Evolutionary conservation across 2,329 filamentous ascomycete species (phyloP), one percentile per base, ranked within the genome.

Genomic region (Paecilomyces niveus): DNA sequence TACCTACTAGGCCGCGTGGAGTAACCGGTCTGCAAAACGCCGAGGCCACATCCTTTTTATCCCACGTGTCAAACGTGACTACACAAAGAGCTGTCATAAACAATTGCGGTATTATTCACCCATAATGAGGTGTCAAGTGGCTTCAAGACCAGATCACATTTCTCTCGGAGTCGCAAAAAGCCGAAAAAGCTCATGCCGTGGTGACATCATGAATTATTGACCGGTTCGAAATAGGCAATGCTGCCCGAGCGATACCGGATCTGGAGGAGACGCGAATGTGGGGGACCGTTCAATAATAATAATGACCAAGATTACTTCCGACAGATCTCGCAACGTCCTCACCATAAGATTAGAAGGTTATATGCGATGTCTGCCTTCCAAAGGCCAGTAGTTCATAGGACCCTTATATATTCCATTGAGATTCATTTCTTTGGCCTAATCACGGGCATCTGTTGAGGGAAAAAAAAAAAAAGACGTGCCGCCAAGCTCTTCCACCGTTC

Each of bases 31-130:
- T 29, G 26, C 26, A 29, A 7, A 29, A 29, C 26, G 73, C 74
- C 4, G 70, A 72, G 13, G 66, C 66, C 2, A 74, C 39, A 45
- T 45, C n/a, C n/a, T 45, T n/a, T 18, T 8, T 45, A 18, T 18
- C n/a, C 4, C 35, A 39, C 13, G n/a, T 39, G 13, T 39, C 15
- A 18, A 45, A 18, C n/a, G 39, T 3, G 35, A 39, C 6, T 39
- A 10, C 13, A 39, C 35, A 18, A 45, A 4, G 15, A n/a, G 15
- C 6, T 45, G 9, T 18, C 15, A 45, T 45, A 4, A 18, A 45
- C 15, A 45, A 45, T 18, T 7, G 7, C 39, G 9, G n/a, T 45
- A 13, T 33, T 33, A 45, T 45, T 45, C 9, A n/a, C n/a, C 15
- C 9, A 45, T 29, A 29, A 29, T 6, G 4, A 29, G 26, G 5